Conservation (phyloP, 2,329 filamentous ascomycete genomes). For the Botrytis cinerea region DNA sequence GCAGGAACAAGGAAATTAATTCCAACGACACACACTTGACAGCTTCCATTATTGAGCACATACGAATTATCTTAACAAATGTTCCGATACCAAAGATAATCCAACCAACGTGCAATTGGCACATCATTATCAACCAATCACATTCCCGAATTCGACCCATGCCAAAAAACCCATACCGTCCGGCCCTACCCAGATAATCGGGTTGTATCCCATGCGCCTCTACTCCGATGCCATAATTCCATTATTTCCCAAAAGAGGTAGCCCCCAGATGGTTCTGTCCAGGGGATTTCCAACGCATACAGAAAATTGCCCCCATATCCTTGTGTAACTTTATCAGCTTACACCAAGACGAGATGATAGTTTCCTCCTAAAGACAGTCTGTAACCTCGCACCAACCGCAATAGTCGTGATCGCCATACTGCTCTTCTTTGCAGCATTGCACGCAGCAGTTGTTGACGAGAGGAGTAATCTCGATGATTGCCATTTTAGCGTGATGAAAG, state of each 20-base stretch:
- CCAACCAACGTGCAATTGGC: neutral
- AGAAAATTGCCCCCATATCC: neutral
- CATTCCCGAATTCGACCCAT: neutral
- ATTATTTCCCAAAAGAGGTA: slow-evolving; percentile 8
- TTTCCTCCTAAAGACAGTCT: slow-evolving; percentile 32
- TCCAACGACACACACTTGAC: neutral
- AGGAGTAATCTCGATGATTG: slow-evolving; percentile 47
- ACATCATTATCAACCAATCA: neutral
- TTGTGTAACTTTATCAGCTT: neutral
- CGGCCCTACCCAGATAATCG: slow-evolving; percentile 10
- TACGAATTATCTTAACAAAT: neutral
- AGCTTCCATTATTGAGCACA: neutral
- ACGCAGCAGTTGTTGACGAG: slow-evolving; percentile 55
- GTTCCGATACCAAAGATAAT: neutral
- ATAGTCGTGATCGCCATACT: slow-evolving; percentile 53
- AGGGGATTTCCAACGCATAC: neutral
- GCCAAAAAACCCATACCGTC: neutral
- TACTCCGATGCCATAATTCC: slow-evolving; percentile 9
- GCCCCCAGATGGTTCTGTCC: neutral
- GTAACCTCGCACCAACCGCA: slow-evolving; percentile 50
- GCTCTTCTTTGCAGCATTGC: slow-evolving; percentile 53
- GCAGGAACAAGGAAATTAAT: slow-evolving; percentile 14
- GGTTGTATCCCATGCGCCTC: slow-evolving; percentile 2
- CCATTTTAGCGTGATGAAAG: slow-evolving; percentile 41
- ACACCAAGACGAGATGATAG: neutral